Evolutionary conservation across 257 asterid genomes (phyloP), one percentile per base, ranked within the genome.

Genomic region (Vinca minor): DNA sequence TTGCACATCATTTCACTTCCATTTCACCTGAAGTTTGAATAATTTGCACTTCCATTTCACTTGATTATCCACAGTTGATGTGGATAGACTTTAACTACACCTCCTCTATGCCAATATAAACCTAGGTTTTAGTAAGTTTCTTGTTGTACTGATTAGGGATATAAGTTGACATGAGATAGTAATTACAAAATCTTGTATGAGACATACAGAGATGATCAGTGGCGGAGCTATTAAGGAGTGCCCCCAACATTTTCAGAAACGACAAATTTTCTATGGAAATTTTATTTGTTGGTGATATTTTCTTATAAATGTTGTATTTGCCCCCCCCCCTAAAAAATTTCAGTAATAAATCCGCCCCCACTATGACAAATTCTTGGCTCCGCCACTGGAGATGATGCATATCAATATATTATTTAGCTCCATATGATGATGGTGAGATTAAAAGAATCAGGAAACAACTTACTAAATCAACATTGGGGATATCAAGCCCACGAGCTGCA

Each of bases 401-500:
- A 62, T 8, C n/a, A 31, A 34, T 8, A 31, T 29, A 5, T 65
- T 29, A 8, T 41, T 18, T 28, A 8, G 58, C 71, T 46, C 26
- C 14, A 28, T 62, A 29, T 28, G 32, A 38, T 36, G 52, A 32
- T 21, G 58, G 39, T 14, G 38, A 42, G 73, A 54, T 7, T 34
- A 53, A 21, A 49, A 34, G 31, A 25, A 41, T 48, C n/a, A n/a
- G 35, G 1, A 28, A 57, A 23, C 64, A 74, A 85, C 95, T 85
- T 80, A 91, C 96, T 63, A 91, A 83, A 77, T 91, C 97, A 71
- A 91, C 97, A 71, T 91, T 85, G 41, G 97, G 97, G 38, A 91
- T 85, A 73, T 91, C 97, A 52, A 87, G 96, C 65, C 96, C 97
- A 9, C 95, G 96, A 67, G 97, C 77, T 14, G 97, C 97, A 68